Evolutionary conservation across 2,329 filamentous ascomycete species (phyloP), one percentile per base, ranked within the genome.

Genomic region (Orbilia quercus): DNA sequence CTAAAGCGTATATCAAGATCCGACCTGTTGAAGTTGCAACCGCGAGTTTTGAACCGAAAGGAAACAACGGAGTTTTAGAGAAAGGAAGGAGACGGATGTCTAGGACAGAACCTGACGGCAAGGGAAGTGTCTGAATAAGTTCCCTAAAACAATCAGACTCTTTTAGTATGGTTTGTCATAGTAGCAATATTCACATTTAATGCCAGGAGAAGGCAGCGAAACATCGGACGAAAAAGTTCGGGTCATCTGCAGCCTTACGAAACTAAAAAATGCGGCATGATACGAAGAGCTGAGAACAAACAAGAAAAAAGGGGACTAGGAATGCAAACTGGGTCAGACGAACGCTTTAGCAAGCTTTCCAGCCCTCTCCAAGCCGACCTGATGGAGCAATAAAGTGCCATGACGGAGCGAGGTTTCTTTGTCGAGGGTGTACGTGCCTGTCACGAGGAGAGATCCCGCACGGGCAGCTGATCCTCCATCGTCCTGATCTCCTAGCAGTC

Each of bases 351-450:
- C 48, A 22, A n/a, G n/a, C 7, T 20, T 2, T 12, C 18, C 51
- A 25, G 50, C 57, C 42, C 42, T 31, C 1, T 51, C 25, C 6
- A 62, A 34, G 25, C 38, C 16, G 28, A 42, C 63, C 70, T 74
- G 58, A 62, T 74, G 62, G 16, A 74, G 62, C 42, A 74, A 14
- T 11, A 74, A 50, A 38, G 59, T 42, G 63, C 70, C 70, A 54
- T 36, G 48, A 18, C 70, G 62, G 25, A 53, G 53, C 40, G 54
- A 51, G n/a, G 62, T 74, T 38, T 67, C 70, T 48, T 63, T 69
- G 45, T 74, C 63, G 70, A 74, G 70, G 57, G 62, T 74, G 70
- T 74, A 74, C 14, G 70, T 74, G 25, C 70, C 70, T 54, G 64
- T 74, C 63, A 74, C 63, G 70, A 74, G 62, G 63, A 74, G 55